Evolutionary conservation across 2,329 filamentous ascomycete species (phyloP), one percentile per base, ranked within the genome.

Genomic region (Aspergillus piperis): DNA sequence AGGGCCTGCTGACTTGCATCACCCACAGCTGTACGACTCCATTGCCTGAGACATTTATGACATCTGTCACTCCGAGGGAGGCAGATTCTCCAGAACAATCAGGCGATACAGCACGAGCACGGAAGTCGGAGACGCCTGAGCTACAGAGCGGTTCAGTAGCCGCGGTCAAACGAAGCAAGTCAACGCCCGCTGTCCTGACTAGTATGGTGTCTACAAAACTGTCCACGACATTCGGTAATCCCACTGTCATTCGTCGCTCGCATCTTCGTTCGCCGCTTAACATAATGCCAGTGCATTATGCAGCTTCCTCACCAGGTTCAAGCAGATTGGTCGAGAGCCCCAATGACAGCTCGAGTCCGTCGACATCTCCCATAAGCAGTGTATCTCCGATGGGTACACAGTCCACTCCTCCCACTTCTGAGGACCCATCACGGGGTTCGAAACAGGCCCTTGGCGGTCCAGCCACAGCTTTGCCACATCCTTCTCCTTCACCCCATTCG

Each of bases 191-290:
- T 8, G 70, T 67, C 17, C 63, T 78, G 15, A 67, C 74, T 32
- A 64, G 72, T 55, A 65, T 73, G 13, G 59, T 80, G 10, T 75
- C 77, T 1, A 71, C 70, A 39, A 78, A 70, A 59, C 55, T 79
- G 19, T 78, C 76, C 3, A 70, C 70, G 25, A 70, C 75, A 5
- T 78, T 80, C 64, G 73, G 73, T 2, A 70, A 74, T 38, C 70
- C 75, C 19, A 80, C 78, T 5, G 73, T 80, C 6, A 75, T 80
- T 50, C 77, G 70, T 53, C 76, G 76, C 54, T 65, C 71, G 2
- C 70, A 73, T 58, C 64, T 75, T 6, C 71, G 71, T 19, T 64
- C 68, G 4, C 73, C 76, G 44, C 74, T 73, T 3, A 75, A 65
- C 39, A 68, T 78, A 50, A 65, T 64, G 25, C 66, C 64, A 32